These are phyloP conservation scores for Hanseniaspora vineae DNA, from an alignment of 805 yeast genomes.

Conservation along the genomic window DNA sequence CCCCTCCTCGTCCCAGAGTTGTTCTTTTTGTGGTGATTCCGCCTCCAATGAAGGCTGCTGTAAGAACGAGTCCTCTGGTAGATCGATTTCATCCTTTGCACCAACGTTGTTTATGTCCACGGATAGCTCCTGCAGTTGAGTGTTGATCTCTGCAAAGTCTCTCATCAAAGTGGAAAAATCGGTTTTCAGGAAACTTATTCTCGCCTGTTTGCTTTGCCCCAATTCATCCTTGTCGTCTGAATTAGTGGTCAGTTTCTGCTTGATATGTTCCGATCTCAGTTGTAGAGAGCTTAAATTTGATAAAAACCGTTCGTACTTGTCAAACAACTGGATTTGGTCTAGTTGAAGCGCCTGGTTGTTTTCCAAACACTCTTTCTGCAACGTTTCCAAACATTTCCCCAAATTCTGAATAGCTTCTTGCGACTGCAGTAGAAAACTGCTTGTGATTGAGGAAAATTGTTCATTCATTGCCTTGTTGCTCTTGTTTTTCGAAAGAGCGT, in stretches of 20 bases:
- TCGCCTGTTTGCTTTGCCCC: neutral
- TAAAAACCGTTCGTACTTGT: slow-evolving; percentile 2
- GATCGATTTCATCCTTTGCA: slow-evolving; percentile 8
- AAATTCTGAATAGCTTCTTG: slow-evolving; percentile 20
- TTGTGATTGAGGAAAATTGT: slow-evolving; percentile 15
- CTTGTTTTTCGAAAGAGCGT: no score
- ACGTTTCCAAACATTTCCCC: slow-evolving; percentile 18
- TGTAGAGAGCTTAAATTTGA: slow-evolving; percentile 1
- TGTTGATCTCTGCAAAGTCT: slow-evolving; percentile 17
- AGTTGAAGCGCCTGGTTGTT: neutral
- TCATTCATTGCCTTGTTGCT: no score
- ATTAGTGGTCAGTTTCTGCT: neutral
- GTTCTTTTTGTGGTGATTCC: no score
- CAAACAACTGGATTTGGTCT: slow-evolving; percentile 1
- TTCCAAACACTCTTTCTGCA: slow-evolving; percentile 8
- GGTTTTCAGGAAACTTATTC: slow-evolving; percentile 6
- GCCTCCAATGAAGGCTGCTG: no score
- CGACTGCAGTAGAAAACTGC: slow-evolving; percentile 15
- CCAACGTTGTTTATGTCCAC: slow-evolving; percentile 2
- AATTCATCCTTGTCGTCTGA: neutral
- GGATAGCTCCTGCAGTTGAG: slow-evolving; percentile 15
- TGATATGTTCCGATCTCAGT: slow-evolving; percentile 2
- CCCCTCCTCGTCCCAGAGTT: no score
- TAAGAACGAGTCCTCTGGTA: no score
- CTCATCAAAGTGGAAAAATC: slow-evolving; percentile 14